Percentiles rank a stretch among this genome's conserved stretches.
These are phyloP conservation scores for Leccinum fallax DNA, from an alignment of 1,284 basidiomycete genomes.

Conservation along the genomic window DNA sequence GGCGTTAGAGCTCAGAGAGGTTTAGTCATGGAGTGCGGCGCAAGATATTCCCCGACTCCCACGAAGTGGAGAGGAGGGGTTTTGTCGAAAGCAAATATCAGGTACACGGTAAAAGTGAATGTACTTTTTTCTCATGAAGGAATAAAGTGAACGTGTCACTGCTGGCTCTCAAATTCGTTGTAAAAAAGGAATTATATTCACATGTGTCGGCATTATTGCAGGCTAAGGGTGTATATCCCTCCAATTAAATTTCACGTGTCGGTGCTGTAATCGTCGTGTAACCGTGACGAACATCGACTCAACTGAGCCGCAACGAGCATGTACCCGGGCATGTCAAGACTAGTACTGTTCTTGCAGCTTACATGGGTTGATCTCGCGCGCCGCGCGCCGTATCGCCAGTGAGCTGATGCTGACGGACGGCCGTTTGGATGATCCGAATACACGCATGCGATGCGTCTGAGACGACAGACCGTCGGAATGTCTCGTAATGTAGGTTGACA, in stretches of 20 bases:
- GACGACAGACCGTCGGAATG: background rate
- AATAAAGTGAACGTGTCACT: no score
- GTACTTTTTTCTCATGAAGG: no score
- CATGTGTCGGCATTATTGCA: background rate
- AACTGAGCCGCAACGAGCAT: conserved; percentile 1
- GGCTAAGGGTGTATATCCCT: conserved; percentile 2
- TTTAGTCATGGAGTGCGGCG: no score
- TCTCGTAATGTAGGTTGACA: conserved; percentile 5
- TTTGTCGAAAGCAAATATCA: no score
- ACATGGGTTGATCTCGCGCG: conserved; percentile 12
- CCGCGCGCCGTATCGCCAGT: background rate
- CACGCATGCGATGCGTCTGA: background rate
- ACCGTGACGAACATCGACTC: background rate
- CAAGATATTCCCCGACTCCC: no score
- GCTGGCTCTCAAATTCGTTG: no score
- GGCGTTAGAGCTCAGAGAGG: no score
- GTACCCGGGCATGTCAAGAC: background rate
- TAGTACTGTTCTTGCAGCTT: background rate
- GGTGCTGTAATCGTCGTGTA: background rate
- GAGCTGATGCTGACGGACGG: background rate
- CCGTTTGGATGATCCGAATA: conserved; percentile 4
- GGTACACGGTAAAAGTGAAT: no score
- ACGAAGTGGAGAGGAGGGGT: no score
- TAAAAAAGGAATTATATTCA: no score
- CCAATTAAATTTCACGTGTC: background rate